Evolutionary conservation across 1,139 yeast genomes (phyloP).

Genomic region (Cylindricascospora bacillispora): DNA sequence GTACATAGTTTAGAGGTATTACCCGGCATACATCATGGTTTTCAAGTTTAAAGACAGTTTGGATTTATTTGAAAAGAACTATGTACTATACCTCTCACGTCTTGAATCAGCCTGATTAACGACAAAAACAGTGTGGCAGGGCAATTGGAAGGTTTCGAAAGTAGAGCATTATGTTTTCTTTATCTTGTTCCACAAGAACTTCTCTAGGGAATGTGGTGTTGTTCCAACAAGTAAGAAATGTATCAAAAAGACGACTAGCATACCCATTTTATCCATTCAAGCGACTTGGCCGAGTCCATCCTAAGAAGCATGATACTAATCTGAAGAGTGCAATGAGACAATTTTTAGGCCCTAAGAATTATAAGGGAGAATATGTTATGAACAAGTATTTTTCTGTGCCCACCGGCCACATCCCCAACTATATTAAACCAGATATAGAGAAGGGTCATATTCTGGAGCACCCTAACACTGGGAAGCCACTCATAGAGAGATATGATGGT

Average conservation of each 20-base stretch:
- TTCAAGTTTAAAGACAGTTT: too few species aligned
- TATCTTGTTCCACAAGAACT: too few species aligned
- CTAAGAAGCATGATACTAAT: slow-evolving; percentile 32
- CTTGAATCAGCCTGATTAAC: too few species aligned
- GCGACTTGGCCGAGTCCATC: slow-evolving; percentile 31
- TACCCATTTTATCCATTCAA: slow-evolving; percentile 35
- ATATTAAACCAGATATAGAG: slow-evolving; percentile 48
- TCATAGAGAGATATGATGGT: slow-evolving; percentile 18
- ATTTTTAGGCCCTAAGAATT: slow-evolving; percentile 74
- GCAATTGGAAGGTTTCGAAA: too few species aligned
- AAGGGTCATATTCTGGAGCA: slow-evolving; percentile 31
- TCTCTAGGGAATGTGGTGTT: too few species aligned
- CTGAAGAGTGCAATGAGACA: slow-evolving; percentile 26
- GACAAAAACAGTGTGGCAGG: too few species aligned
- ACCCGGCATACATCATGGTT: too few species aligned
- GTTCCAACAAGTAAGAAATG: slow-evolving; percentile 26
- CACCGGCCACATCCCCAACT: slow-evolving; percentile 61
- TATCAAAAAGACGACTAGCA: slow-evolving; percentile 34
- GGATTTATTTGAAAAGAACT: too few species aligned
- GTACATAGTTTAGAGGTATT: too few species aligned
- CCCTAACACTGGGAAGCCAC: slow-evolving; percentile 28
- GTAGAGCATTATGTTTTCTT: too few species aligned
- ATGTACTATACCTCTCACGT: too few species aligned
- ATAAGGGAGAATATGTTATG: slow-evolving; percentile 67
- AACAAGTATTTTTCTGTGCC: slow-evolving; percentile 71